phyloP scores from a whole-genome alignment of 108 stramenopile genomes.

The Cyclotella baltica region DNA sequence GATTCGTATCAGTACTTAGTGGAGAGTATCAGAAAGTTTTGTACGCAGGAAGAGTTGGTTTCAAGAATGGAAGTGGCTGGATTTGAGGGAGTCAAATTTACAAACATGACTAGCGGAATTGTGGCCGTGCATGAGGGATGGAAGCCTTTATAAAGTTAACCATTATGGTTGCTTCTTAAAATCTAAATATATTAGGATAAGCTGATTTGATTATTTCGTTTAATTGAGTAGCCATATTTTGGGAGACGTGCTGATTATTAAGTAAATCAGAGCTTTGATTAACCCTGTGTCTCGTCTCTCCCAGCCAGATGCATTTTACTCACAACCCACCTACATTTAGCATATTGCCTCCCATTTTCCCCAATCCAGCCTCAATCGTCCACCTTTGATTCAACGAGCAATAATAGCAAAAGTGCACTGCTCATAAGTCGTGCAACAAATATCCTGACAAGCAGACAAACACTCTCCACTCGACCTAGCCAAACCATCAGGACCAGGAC shows the following conservation, averaged over 20 bases:
- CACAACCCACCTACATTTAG: no score
- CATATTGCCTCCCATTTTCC: neutral
- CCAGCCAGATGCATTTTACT: no score
- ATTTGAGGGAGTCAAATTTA: constrained; percentile 75
- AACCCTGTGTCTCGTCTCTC: no score
- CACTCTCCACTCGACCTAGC: constrained; percentile 81
- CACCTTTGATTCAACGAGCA: constrained; percentile 27
- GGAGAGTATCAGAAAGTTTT: constrained; percentile 97
- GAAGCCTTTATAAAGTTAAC: constrained; percentile 61
- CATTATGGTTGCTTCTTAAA: neutral
- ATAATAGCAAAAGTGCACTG: constrained; percentile 83
- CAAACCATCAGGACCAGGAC: constrained; percentile 67
- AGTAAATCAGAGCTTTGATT: no score
- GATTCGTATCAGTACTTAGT: constrained; percentile 98
- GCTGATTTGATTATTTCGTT: neutral
- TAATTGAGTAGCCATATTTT: no score
- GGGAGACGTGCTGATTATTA: no score
- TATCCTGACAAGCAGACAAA: constrained; percentile 85
- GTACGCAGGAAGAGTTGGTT: constrained; percentile 88
- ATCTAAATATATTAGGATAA: neutral
- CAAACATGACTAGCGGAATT: constrained; percentile 93
- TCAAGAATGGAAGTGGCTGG: constrained; percentile 85
- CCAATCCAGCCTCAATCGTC: neutral
- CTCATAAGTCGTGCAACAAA: constrained; percentile 88
- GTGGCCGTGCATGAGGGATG: constrained; percentile 94